Evolutionary conservation across 179 eudicot species (phyloP), one percentile per base, ranked within the genome.

Genomic region (Beta corolliflora): DNA sequence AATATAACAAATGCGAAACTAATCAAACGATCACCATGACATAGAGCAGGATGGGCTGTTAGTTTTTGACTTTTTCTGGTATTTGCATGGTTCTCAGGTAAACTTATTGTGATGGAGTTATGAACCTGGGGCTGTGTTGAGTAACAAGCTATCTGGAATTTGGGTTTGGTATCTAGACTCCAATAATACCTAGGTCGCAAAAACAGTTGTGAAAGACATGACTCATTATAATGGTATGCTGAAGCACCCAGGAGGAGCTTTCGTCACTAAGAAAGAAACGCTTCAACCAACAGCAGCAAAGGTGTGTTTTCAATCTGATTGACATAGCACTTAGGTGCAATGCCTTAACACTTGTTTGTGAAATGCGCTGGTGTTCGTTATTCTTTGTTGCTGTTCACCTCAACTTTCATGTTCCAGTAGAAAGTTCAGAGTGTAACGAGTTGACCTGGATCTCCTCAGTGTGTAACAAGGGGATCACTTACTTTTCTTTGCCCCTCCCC

Each of bases 211-310:
- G 60, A 41, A 55, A 54, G 67, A 71, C 76, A 82, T 79, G 81
- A 74, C 81, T 81, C 66, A 77, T 54, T 80, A 77, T 53, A 53
- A 81, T 71, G 83, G 64, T 67, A 59, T 78, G 61, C 77, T 79
- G 70, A 85, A 83, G 65, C 84, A 80, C 77, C 84, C 75, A 13
- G 82, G 76, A 63, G 71, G 82, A 78, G 61, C 81, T 31, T 63
- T 81, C 55, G 58, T 50, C 31, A 46, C 69, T 29, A 72, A 78
- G 77, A 70, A 60, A 76, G 78, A 84, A 77, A 7, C 55, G 68
- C 45, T 71, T 79, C 83, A 75, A n/a, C 71, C 82, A 68, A 80
- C 66, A 21, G 73, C 73, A 41, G 12, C 73, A 44, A 78, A 83
- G 89, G 89, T 84, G 74, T 54, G 23, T 68, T 53, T 54, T 29